Evolutionary conservation across 2,329 filamentous ascomycete species (phyloP).

Genomic region (Fusarium humuli): DNA sequence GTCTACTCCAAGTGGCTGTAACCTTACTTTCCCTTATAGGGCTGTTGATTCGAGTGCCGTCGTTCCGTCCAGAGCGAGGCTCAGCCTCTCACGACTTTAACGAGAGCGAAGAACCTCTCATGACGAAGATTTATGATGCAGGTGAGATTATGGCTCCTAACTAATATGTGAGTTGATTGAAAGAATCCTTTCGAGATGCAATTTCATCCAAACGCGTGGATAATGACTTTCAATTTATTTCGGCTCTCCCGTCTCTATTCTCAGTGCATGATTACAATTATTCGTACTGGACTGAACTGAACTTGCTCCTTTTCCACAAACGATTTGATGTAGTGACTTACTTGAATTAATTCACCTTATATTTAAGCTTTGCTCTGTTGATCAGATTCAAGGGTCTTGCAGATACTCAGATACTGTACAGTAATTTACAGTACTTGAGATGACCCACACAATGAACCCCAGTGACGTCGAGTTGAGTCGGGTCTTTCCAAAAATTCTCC

Average conservation of each 20-base stretch:
- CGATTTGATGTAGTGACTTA: not conserved
- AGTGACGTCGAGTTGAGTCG: conserved; percentile 29
- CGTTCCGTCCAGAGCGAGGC: not conserved
- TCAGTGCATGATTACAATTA: not conserved
- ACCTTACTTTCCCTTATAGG: conserved; percentile 29
- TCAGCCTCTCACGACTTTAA: conserved; percentile 3
- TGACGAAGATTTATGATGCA: not conserved
- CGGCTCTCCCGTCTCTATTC: not conserved
- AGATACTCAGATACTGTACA: not conserved
- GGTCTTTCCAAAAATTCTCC: conserved; percentile 20
- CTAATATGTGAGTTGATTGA: not conserved
- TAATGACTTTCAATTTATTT: not conserved
- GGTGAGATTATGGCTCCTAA: not conserved
- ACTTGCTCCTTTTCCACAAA: not conserved
- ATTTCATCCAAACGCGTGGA: not conserved
- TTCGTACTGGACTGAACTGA: not conserved
- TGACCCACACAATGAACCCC: conserved; percentile 11
- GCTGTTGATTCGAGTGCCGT: conserved; percentile 30
- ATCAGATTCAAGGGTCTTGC: conserved; percentile 11
- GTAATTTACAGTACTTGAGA: not conserved
- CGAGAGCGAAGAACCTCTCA: conserved; percentile 1
- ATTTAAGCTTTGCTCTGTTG: not conserved
- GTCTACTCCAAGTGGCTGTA: conserved; percentile 19
- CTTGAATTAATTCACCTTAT: not conserved
- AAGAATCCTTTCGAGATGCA: not conserved